phyloP scores from a whole-genome alignment of 1,284 basidiomycete genomes.

The Polyporus tsugae region DNA sequence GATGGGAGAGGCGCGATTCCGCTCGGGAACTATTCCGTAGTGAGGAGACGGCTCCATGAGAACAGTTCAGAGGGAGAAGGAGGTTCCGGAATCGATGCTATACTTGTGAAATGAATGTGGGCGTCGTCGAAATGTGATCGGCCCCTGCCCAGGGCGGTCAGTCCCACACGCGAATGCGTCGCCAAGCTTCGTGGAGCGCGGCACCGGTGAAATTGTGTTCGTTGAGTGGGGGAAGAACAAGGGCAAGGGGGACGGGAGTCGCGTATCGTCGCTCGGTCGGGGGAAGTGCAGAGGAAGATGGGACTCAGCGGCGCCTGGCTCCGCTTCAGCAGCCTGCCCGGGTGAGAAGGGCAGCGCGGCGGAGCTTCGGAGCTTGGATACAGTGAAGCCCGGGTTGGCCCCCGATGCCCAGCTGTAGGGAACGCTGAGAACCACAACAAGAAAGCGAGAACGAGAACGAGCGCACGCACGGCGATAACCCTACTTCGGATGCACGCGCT shows the following conservation, averaged over 20 bases:
- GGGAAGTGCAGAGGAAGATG: neutral
- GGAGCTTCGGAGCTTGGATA: conserved; percentile 4
- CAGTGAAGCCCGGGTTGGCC: neutral
- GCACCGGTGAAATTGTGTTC: neutral
- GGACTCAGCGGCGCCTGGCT: conserved; percentile 7
- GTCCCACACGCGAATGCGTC: conserved; percentile 3
- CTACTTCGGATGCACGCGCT: neutral
- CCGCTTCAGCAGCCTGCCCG: neutral
- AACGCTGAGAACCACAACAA: neutral
- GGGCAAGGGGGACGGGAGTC: conserved; percentile 4
- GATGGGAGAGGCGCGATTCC: neutral
- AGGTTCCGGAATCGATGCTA: conserved; percentile 2
- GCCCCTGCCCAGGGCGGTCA: conserved; percentile 10
- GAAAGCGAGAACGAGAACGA: neutral
- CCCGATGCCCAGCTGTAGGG: neutral
- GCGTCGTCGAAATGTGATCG: conserved; percentile 12
- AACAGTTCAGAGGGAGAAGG: neutral
- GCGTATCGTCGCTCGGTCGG: neutral
- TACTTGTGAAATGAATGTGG: conserved; percentile 7
- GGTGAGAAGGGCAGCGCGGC: neutral
- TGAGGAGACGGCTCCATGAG: neutral
- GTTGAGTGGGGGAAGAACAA: conserved; percentile 4
- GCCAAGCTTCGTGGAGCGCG: conserved; percentile 1
- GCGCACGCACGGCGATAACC: conserved; percentile 1
- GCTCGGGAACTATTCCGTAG: neutral